A percentile compares a stretch with the other conserved stretches of the same genome.
Conservation (phyloP, 176 grass and related monocot species). For the Triticum monococcum region DNA sequence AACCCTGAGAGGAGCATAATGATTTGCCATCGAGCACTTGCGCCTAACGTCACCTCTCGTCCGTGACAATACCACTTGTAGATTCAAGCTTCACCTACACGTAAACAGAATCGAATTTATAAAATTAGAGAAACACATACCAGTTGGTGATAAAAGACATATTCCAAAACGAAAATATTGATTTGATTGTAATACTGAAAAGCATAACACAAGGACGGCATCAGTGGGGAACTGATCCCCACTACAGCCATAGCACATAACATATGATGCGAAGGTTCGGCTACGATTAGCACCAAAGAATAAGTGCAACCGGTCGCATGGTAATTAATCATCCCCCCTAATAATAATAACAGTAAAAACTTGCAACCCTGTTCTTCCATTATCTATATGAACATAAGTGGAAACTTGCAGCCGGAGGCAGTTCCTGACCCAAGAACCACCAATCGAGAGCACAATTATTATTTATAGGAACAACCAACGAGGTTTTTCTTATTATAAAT, state of each 20-base stretch:
- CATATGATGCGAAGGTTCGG: not conserved
- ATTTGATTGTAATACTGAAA: not conserved
- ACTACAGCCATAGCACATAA: conserved; percentile 3
- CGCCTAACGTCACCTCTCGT: not conserved
- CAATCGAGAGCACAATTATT: not conserved
- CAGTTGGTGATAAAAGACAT: not conserved
- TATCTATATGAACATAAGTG: no score
- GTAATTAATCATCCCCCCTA: not conserved
- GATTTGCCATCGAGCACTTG: conserved; percentile 33
- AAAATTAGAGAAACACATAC: not conserved
- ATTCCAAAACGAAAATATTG: not conserved
- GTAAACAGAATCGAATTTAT: not conserved
- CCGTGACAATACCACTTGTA: not conserved
- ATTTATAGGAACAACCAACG: not conserved
- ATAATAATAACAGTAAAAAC: not conserved
- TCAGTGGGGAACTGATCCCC: conserved; percentile 28
- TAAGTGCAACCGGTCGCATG: not conserved
- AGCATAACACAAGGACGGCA: not conserved
- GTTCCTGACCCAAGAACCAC: not conserved
- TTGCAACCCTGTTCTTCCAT: no score
- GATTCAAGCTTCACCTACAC: conserved; percentile 27
- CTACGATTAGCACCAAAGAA: not conserved
- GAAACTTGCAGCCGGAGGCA: not conserved
- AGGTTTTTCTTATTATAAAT: conserved; percentile 1
- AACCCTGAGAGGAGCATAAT: conserved; percentile 18